phyloP scores from a whole-genome alignment of 176 grass and related monocot genomes.

The Aegilops speltoides region DNA sequence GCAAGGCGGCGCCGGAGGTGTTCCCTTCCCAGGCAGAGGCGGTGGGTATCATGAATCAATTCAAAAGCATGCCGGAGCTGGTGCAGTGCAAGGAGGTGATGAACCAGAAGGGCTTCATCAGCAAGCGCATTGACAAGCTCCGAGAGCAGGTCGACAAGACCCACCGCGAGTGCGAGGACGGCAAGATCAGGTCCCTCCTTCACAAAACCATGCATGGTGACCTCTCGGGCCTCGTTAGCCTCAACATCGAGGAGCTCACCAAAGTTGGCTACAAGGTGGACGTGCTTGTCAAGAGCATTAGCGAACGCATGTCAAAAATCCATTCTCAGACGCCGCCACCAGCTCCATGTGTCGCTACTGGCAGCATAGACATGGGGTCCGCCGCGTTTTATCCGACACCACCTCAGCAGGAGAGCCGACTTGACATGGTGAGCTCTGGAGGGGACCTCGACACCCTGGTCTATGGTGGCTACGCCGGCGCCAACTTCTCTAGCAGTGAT shows the following conservation, averaged over 20 bases:
- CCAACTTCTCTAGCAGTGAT: neutral
- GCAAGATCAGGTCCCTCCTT: conserved; percentile 6
- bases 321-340: neutral
- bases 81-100: conserved; percentile 28
- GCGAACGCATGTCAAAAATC: neutral
- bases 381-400: neutral
- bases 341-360: neutral
- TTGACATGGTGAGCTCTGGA: too few relatives aligned
- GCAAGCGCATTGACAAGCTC: conserved; percentile 11
- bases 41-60: neutral
- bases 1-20: conserved; percentile 5
- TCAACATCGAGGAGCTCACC: conserved; percentile 15
- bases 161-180: neutral
- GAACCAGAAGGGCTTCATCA: conserved; percentile 39
- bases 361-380: neutral
- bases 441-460: neutral
- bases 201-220: neutral
- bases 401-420: neutral
- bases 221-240: neutral
- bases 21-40: conserved; percentile 6
- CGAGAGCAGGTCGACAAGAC: conserved; percentile 1
- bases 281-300: neutral
- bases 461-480: neutral
- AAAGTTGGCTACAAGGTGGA: neutral
- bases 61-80: conserved; percentile 28